Percentiles rank a stretch among this genome's conserved stretches.
Conservation (phyloP, 2,329 filamentous ascomycete species). For the Westerdykella sp. region DNA sequence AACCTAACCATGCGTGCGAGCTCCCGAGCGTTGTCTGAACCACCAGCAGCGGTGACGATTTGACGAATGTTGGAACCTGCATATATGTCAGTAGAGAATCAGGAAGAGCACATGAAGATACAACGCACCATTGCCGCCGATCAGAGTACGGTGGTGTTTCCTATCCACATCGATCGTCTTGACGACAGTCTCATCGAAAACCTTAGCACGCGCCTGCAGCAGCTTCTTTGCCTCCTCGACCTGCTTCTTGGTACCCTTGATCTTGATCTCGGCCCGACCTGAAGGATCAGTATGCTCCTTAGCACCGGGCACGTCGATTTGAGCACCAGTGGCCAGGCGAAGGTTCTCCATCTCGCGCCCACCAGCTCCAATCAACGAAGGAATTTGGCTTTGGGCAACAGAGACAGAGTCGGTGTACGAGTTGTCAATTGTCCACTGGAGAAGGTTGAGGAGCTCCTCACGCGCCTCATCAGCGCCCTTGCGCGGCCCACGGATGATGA, state of each 20-base stretch:
- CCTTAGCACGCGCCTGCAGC: constrained; percentile 74
- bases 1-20: constrained; percentile 90
- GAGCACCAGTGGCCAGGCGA: constrained; percentile 74
- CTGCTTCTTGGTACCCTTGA: constrained; percentile 87
- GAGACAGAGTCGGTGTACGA: constrained; percentile 72
- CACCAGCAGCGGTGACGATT: constrained; percentile 81
- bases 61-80: constrained; percentile 78
- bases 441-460: constrained; percentile 80
- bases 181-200: constrained; percentile 85
- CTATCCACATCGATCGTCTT: constrained; percentile 85
- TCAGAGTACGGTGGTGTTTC: constrained; percentile 85
- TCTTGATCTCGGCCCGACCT: constrained; percentile 73
- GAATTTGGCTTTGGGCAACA: constrained; percentile 85
- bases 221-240: constrained; percentile 89
- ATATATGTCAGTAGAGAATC: constrained; percentile 34
- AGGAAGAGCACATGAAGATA: neutral
- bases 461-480: constrained; percentile 87
- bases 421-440: constrained; percentile 86
- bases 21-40: constrained; percentile 76
- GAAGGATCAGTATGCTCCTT: constrained; percentile 61
- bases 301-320: constrained; percentile 83
- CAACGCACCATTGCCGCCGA: constrained; percentile 75
- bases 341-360: constrained; percentile 88
- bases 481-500: constrained; percentile 83
- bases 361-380: constrained; percentile 86